phyloP scores from a whole-genome alignment of 2,329 filamentous ascomycete genomes.

The Ophidiomyces ophidiicola region DNA sequence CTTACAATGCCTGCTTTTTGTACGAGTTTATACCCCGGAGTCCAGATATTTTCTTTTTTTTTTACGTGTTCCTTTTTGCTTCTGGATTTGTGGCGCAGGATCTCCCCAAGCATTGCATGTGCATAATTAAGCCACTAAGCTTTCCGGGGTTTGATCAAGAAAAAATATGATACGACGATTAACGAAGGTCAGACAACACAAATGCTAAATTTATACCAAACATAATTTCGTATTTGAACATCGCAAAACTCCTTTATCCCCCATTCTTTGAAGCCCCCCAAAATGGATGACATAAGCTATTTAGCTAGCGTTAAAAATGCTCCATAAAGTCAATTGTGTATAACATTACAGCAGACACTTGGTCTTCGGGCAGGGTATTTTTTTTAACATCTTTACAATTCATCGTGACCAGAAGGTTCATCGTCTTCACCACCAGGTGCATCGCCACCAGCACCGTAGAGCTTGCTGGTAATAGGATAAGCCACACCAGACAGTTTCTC shows the following conservation, averaged over 20 bases:
- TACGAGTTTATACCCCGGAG: too few relatives aligned
- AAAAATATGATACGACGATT: background rate
- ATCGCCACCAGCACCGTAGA: slow-evolving; percentile 58
- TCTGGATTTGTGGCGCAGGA: too few relatives aligned
- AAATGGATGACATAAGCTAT: slow-evolving; percentile 5
- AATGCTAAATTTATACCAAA: too few relatives aligned
- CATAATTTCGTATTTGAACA: too few relatives aligned
- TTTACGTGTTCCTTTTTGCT: too few relatives aligned
- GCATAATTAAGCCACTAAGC: too few relatives aligned
- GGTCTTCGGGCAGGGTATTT: slow-evolving; percentile 2
- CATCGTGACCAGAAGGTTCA: slow-evolving; percentile 58
- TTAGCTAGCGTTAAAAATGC: slow-evolving; percentile 5
- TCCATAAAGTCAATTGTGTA: slow-evolving; percentile 9
- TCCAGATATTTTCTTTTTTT: too few relatives aligned
- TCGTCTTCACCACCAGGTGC: slow-evolving; percentile 57
- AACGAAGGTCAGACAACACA: too few relatives aligned
- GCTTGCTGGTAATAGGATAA: slow-evolving; percentile 98
- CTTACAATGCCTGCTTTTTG: too few relatives aligned
- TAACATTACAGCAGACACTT: slow-evolving; percentile 11
- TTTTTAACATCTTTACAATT: slow-evolving; percentile 49
- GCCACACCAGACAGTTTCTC: slow-evolving; percentile 96
- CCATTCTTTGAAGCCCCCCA: slow-evolving; percentile 3
- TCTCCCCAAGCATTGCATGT: too few relatives aligned
- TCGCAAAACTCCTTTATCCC: slow-evolving; percentile 11
- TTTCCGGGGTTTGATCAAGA: too few relatives aligned